These are phyloP conservation scores for Byssoonygena ceratinophila DNA, from an alignment of 2,329 filamentous ascomycete genomes.

Conservation along the genomic window DNA sequence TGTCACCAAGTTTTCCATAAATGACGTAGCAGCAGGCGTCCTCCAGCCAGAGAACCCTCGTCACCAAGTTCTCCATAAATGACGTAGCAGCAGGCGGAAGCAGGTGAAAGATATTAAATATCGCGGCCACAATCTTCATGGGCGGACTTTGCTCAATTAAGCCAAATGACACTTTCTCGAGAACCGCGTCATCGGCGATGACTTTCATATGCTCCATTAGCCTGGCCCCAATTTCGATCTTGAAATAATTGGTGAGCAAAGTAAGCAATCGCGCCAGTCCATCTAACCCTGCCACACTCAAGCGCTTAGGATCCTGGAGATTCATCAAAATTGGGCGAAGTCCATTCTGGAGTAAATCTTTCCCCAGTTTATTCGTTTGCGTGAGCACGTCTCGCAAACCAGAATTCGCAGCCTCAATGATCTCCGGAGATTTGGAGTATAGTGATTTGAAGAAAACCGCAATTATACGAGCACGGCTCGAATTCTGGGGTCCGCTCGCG, in stretches of 20 bases:
- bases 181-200: slow-evolving; percentile 66
- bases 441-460: slow-evolving; percentile 96
- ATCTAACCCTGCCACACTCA: slow-evolving; percentile 81
- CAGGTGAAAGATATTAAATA: slow-evolving; percentile 96
- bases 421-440: slow-evolving; percentile 83
- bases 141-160: slow-evolving; percentile 84
- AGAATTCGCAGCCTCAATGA: slow-evolving; percentile 86
- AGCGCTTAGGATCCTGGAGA: slow-evolving; percentile 80
- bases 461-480: slow-evolving; percentile 59
- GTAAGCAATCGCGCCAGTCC: slow-evolving; percentile 82
- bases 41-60: slow-evolving; percentile 82
- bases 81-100: slow-evolving; percentile 78
- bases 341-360: slow-evolving; percentile 88
- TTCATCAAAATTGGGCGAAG: slow-evolving; percentile 93
- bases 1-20: too few species aligned
- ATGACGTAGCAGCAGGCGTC: too few species aligned
- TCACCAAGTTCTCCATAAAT: slow-evolving; percentile 83
- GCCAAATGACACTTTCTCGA: slow-evolving; percentile 88
- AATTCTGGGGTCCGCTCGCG: slow-evolving; percentile 60
- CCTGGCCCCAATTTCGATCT: slow-evolving; percentile 89
- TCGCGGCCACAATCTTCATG: slow-evolving; percentile 90
- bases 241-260: slow-evolving; percentile 94
- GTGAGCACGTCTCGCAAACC: slow-evolving; percentile 79
- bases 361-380: slow-evolving; percentile 82
- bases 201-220: slow-evolving; percentile 89